phyloP scores from a whole-genome alignment of 352 stramenopile species.

The Pythium dissotocum region DNA sequence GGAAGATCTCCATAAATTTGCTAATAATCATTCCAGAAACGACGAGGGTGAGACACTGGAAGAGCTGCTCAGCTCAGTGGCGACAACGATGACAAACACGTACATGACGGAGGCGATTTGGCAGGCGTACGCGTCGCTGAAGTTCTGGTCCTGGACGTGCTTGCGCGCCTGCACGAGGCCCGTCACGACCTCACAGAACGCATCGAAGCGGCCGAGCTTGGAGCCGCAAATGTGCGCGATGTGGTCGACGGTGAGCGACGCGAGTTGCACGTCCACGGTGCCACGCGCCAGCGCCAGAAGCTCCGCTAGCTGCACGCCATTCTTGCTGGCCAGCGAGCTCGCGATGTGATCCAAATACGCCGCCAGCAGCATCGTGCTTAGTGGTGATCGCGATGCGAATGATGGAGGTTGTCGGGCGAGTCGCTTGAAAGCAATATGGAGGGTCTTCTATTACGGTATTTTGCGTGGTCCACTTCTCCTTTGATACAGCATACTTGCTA shows the following conservation, averaged over 20 bases:
- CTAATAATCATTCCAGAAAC: conserved; percentile 19
- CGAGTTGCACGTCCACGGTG: conserved; percentile 39
- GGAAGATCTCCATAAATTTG: conserved; percentile 88
- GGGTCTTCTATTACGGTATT: not conserved
- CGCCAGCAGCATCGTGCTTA: conserved; percentile 48
- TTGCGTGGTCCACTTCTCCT: not conserved
- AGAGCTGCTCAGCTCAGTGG: not conserved
- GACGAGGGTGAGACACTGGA: not conserved
- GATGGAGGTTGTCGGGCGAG: not conserved
- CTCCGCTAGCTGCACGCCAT: conserved; percentile 51
- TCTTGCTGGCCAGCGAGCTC: conserved; percentile 45
- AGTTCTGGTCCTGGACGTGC: conserved; percentile 41
- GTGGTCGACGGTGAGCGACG: conserved; percentile 45
- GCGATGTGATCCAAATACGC: conserved; percentile 65
- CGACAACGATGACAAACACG: conserved; percentile 13
- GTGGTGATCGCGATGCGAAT: not conserved
- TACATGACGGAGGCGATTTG: conserved; percentile 79
- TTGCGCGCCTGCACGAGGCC: conserved; percentile 70
- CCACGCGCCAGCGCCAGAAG: conserved; percentile 38
- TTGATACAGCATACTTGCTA: too few relatives aligned
- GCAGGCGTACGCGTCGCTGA: conserved; percentile 57
- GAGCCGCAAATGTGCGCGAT: conserved; percentile 51
- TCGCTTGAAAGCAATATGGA: not conserved
- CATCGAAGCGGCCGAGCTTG: conserved; percentile 57
- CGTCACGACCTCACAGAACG: conserved; percentile 61